A percentile compares a stretch with the other conserved stretches of the same genome.
Conservation (phyloP, 345 rosid genomes). For the Syzygium jambos region DNA sequence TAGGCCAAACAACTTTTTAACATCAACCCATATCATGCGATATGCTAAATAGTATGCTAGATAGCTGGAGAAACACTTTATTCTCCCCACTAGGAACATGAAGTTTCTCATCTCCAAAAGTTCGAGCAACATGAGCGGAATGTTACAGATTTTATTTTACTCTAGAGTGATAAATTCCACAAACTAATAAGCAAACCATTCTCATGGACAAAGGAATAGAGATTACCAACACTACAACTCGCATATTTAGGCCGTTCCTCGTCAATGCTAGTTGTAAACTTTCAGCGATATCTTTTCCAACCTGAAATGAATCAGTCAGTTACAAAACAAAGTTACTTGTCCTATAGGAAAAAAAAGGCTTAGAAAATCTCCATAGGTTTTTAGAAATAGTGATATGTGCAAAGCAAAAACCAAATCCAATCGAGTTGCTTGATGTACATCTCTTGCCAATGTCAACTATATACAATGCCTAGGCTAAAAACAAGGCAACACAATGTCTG, state of each 20-base stretch:
- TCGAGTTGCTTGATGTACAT: neutral
- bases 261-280: slow-evolving; percentile 50
- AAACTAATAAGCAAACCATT: neutral
- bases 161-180: neutral
- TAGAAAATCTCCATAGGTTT: neutral
- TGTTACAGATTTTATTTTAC: neutral
- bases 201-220: neutral
- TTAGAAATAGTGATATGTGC: neutral
- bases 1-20: neutral
- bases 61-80: neutral
- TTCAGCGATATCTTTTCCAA: slow-evolving; percentile 59
- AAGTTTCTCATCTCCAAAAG: neutral
- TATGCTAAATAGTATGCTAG: neutral
- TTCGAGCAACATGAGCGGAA: neutral
- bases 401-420: neutral
- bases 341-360: neutral
- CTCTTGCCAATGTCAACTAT: neutral
- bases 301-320: slow-evolving; percentile 28
- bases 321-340: neutral
- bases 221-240: slow-evolving; percentile 63
- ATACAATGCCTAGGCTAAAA: neutral
- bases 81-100: neutral
- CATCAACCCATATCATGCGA: neutral
- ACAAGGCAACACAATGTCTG: neutral
- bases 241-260: slow-evolving; percentile 59